phyloP scores from a whole-genome alignment of 2,329 filamentous ascomycete species.

The Pseudocercospora macadamiae region DNA sequence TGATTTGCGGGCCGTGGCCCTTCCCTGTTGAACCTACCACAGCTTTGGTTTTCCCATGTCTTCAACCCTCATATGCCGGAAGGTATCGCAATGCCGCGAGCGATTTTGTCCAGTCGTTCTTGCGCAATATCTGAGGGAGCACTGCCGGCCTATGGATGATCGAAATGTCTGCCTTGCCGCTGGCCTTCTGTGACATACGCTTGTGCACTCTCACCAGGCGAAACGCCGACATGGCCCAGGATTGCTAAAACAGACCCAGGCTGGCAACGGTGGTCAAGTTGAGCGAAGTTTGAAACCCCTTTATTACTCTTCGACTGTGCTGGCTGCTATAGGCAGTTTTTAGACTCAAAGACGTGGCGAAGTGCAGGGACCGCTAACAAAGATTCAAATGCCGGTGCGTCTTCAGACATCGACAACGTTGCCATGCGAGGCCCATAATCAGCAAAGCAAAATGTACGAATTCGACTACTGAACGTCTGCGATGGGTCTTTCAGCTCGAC shows the following conservation, averaged over 20 bases:
- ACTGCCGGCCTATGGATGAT: not conserved
- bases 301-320: not conserved
- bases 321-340: not conserved
- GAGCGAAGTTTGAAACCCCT: conserved; percentile 4
- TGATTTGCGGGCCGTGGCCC: not conserved
- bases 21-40: not conserved
- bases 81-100: conserved; percentile 4
- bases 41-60: not conserved
- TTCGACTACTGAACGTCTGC: no score
- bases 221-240: not conserved
- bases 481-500: no score
- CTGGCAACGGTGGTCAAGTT: not conserved
- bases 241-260: not conserved
- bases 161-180: conserved; percentile 2
- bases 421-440: not conserved
- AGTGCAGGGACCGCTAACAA: not conserved
- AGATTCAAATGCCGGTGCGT: conserved; percentile 6
- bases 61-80: conserved; percentile 1
- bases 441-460: no score
- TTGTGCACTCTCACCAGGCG: not conserved
- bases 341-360: not conserved
- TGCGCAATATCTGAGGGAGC: conserved; percentile 2
- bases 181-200: not conserved
- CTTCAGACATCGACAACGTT: not conserved
- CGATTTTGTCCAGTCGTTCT: conserved; percentile 1